Base-by-base conservation (phyloP, 805 yeast genomes). In the Hanseniaspora taiwanica region DNA sequence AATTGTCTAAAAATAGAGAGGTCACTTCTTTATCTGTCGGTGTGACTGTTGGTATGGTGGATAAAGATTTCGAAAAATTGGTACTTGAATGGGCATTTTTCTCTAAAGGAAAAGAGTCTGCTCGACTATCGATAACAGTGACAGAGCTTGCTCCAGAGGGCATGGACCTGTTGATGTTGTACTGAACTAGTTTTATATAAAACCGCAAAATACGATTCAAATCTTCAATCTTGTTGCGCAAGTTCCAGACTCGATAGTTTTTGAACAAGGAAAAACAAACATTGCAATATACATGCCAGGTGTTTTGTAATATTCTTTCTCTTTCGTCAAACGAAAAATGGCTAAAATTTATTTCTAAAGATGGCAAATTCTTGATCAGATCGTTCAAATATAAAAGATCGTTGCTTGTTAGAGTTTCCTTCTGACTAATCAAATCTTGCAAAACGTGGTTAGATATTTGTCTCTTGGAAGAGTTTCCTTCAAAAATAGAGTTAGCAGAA, bases 271-370 rank as follows among this genome's bases (percentile, higher is more conserved):
- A 57, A 14, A 53, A 41, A 2, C 49, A 49, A 0, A 54, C 48
- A 33, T 51, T 50, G 39, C 60, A 53, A 40, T 47, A 54, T 2
- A 56, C 54, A 3, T 56, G 53, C 62, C 62, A 57, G 14, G 56
- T 48, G 29, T 57, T 57, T 7, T 53, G 53, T 31, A 53, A 48
- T 17, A 58, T 38, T 1, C 55, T 49, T 19, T 53, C 51, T 20
- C 55, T 42, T 39, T 58, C 63, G 35, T 53, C 57, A 3, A 47
- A 35, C 13, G 46, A 50, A 32, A 57, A 58, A 14, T 46, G 45
- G 33, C 48, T 54, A 37, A 54, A 57, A 37, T 56, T 58, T 2
- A 54, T 53, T 36, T 53, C 58, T 12, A 58, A 41, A 1, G 62
- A 52, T 7, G 57, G 51, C 14, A 58, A 21, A 42, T 55, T 56